A percentile compares a stretch with the other conserved stretches of the same genome.
phyloP scores from a whole-genome alignment of 208 protist species.

The Crithidia thermophila region DNA sequence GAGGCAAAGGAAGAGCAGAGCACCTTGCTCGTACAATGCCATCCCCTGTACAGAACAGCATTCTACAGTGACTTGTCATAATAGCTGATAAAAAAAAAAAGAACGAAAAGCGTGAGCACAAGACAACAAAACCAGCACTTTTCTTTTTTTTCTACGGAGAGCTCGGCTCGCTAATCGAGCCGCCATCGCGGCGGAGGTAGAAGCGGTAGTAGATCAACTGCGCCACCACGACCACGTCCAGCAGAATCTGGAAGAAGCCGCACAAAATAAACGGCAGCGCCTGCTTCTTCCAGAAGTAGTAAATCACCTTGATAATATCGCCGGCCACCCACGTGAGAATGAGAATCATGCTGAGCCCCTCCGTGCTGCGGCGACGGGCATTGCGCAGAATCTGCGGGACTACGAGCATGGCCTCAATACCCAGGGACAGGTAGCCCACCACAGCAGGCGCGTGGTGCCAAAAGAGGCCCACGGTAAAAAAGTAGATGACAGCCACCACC shows the following conservation, averaged over 20 bases:
- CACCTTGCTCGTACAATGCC: no score
- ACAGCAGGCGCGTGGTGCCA: conserved; percentile 20
- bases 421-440: conserved; percentile 71
- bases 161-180: background rate
- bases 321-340: conserved; percentile 73
- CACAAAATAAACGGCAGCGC: conserved; percentile 76
- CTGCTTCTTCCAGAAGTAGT: conserved; percentile 62
- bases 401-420: conserved; percentile 68
- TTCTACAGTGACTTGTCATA: no score
- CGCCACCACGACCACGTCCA: conserved; percentile 68
- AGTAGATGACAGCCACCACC: conserved; percentile 42
- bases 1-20: no score
- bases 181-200: background rate
- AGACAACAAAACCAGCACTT: no score
- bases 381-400: conserved; percentile 84
- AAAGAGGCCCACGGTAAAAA: conserved; percentile 19
- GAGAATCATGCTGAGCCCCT: conserved; percentile 64
- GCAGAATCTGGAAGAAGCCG: conserved; percentile 52
- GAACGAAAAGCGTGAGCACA: no score
- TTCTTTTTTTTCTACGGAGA: background rate
- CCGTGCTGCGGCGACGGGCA: conserved; percentile 55
- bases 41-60: no score
- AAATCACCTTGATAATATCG: conserved; percentile 74
- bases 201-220: conserved; percentile 60
- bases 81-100: no score